phyloP scores from a whole-genome alignment of 2,329 filamentous ascomycete genomes.

The Thermomyces lanuginosus region DNA sequence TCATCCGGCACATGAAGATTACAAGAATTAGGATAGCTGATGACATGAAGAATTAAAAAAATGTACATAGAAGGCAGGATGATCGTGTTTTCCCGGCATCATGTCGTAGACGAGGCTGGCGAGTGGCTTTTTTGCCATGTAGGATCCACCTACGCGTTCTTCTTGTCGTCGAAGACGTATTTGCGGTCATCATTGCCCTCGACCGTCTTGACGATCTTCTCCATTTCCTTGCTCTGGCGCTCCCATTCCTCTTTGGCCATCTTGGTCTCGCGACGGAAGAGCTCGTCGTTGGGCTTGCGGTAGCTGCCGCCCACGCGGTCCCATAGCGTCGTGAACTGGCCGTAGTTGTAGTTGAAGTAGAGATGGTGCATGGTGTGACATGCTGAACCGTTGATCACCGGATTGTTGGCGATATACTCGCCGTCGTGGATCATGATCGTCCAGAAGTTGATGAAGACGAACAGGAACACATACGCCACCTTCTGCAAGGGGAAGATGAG shows the following conservation, averaged over 20 bases:
- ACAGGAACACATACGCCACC: conserved; percentile 68
- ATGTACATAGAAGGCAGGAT: too few species aligned
- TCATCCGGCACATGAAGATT: too few species aligned
- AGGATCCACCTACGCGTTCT: conserved; percentile 16
- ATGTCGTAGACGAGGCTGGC: too few species aligned
- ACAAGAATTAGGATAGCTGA: too few species aligned
- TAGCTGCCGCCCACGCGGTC: conserved; percentile 79
- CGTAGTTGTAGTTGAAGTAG: conserved; percentile 83
- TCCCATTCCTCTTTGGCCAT: conserved; percentile 69
- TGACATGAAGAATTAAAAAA: too few species aligned
- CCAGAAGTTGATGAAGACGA: conserved; percentile 92
- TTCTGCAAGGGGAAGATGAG: conserved; percentile 90
- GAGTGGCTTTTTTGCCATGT: too few species aligned
- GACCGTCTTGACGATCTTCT: conserved; percentile 58
- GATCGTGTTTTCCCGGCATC: too few species aligned
- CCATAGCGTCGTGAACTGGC: conserved; percentile 86
- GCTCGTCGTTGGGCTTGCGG: conserved; percentile 65
- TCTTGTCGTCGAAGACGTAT: conserved; percentile 25
- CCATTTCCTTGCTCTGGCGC: conserved; percentile 59
- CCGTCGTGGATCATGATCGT: conserved; percentile 92
- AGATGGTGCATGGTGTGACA: conserved; percentile 88
- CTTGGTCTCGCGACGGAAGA: conserved; percentile 73
- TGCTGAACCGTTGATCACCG: conserved; percentile 84
- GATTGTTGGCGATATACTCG: conserved; percentile 79
- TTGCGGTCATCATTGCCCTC: conserved; percentile 38